These are phyloP conservation scores for Mortierella sp. DNA, from an alignment of 371 early-diverging fungal species.

Conservation along the genomic window DNA sequence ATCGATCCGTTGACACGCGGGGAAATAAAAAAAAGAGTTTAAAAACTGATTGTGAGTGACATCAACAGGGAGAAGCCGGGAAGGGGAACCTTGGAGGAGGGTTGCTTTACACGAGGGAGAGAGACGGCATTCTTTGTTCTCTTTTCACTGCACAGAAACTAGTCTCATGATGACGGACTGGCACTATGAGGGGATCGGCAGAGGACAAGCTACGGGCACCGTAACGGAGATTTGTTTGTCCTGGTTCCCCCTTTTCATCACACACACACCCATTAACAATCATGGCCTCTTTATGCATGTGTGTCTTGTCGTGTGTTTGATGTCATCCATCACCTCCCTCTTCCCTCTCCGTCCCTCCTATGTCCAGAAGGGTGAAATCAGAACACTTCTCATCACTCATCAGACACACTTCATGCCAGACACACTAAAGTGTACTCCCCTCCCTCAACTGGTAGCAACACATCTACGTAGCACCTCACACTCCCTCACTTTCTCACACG, in stretches of 20 bases:
- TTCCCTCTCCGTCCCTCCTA: background rate
- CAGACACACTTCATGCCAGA: background rate
- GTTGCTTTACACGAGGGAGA: background rate
- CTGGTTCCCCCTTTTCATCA: background rate
- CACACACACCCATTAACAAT: no score
- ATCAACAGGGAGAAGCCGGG: background rate
- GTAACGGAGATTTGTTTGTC: background rate
- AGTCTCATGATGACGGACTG: no score
- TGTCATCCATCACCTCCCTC: background rate
- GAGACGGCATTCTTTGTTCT: background rate
- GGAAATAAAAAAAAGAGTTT: background rate
- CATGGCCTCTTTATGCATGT: background rate
- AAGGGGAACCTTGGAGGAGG: background rate
- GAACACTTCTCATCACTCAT: background rate
- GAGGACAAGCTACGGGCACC: background rate
- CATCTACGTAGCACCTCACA: no score
- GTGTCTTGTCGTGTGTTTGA: background rate
- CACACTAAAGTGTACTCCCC: background rate
- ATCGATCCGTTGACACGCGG: constrained; percentile 7
- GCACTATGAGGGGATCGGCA: no score
- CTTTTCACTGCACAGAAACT: background rate
- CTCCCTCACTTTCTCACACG: no score
- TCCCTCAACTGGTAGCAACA: no score
- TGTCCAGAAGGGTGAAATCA: background rate
- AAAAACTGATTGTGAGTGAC: background rate